Evolutionary conservation across 2,329 filamentous ascomycete genomes (phyloP).

Genomic region (Fusarium sarcochroum): DNA sequence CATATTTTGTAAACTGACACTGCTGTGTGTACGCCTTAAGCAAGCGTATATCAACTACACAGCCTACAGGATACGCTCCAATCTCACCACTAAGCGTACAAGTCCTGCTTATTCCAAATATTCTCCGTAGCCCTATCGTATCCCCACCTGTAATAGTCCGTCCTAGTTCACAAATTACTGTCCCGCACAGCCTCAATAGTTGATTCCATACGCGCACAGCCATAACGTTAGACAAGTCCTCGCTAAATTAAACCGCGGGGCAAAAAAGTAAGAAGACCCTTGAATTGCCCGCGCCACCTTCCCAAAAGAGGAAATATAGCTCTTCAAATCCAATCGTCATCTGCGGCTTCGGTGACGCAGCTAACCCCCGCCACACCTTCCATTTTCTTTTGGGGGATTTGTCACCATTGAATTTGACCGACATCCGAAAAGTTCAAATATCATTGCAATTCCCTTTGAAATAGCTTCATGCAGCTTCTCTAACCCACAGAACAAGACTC

Average conservation of each 20-base stretch:
- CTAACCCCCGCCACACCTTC: conserved; percentile 19
- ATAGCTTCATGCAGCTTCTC: conserved; percentile 12
- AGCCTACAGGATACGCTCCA: not conserved
- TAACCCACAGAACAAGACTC: not conserved
- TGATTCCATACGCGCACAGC: conserved; percentile 26
- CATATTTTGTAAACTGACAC: not conserved
- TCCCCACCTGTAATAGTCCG: not conserved
- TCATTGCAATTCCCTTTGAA: not conserved
- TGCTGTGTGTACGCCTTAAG: not conserved
- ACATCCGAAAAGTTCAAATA: conserved; percentile 33
- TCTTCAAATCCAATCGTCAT: conserved; percentile 46
- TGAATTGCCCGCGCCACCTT: conserved; percentile 20
- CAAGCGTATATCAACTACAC: not conserved
- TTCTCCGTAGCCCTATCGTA: not conserved
- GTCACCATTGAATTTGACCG: conserved; percentile 30
- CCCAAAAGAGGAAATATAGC: conserved; percentile 41
- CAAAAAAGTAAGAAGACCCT: conserved; percentile 18
- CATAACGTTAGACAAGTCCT: not conserved
- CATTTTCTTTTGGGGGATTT: conserved; percentile 32
- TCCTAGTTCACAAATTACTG: not conserved
- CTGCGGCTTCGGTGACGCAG: conserved; percentile 40
- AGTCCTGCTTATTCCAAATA: conserved; percentile 8
- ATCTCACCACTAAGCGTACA: not conserved
- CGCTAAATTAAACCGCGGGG: conserved; percentile 19
- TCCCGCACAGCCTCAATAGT: conserved; percentile 8